Base-by-base conservation (phyloP, 2,329 filamentous ascomycete genomes). In the Fusarium papillatum region DNA sequence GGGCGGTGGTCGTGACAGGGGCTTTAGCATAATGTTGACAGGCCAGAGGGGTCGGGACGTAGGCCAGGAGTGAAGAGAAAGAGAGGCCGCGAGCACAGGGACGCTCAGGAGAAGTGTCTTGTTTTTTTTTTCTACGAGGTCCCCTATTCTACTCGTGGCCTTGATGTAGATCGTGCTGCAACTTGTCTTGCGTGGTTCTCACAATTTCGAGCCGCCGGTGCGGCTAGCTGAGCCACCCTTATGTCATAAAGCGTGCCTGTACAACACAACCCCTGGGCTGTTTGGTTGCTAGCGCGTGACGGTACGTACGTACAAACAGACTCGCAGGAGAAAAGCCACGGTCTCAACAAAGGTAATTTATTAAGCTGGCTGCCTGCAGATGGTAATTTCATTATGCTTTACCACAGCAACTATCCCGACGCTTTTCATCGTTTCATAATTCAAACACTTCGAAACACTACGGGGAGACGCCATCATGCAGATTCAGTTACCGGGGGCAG, bases 151-250 rank as follows among this genome's bases (percentile, higher is more conserved):
- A 73, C 70, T 80, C 76, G 74, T 79, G 77, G 77, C 77, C 77
- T 78, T 69, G 66, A 73, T 75, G 74, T 76, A 71, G 78, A 78
- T 79, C 77, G 69, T 77, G 46, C 65, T 68, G 71, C 65, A 63
- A 76, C 53, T 76, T 78, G 78, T 78, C 78, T 80, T 80, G 78
- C 78, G 78, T 80, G 78, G 76, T 77, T 78, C 77, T 78, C 78
- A 78, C 76, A 80, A 79, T 80, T 80, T 80, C 77, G 66, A 80
- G 41, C 65, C 34, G 65, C 66, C 68, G 66, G 68, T 68, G 68
- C 73, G 66, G 71, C 71, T 70, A 70, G 76, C 77, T 79, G 76
- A 80, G 78, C 77, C 78, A 80, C 78, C 78, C 78, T 79, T 80
- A 80, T 80, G 78, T 80, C 78, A 80, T 80, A 78, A 80, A 55